phyloP scores from a whole-genome alignment of 106 monocot genomes.

The Alisma plantagoaquatica region DNA sequence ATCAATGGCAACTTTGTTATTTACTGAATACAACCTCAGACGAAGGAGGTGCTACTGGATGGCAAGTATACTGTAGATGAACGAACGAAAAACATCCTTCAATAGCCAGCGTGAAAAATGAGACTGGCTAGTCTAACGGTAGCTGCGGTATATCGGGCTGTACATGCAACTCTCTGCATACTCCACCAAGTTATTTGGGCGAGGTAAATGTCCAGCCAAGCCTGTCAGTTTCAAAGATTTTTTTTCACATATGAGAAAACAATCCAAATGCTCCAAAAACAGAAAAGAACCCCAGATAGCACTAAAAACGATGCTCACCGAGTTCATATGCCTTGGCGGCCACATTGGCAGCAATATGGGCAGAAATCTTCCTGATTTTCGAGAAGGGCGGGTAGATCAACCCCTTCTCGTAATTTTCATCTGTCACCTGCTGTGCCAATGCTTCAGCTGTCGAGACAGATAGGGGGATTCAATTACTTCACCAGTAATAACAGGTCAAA shows the following conservation, averaged over 20 bases:
- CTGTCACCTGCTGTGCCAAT: conserved; percentile 55
- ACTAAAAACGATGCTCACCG: too few relatives aligned
- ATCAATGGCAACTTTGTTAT: not conserved
- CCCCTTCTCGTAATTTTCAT: conserved; percentile 64
- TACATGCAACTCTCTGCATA: conserved; percentile 97
- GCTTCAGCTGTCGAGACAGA: conserved; percentile 97
- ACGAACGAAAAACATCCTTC: too few relatives aligned
- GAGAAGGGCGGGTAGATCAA: conserved; percentile 85
- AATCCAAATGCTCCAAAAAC: too few relatives aligned
- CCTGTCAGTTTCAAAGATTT: too few relatives aligned
- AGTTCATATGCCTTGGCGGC: conserved; percentile 96
- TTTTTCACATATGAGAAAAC: too few relatives aligned
- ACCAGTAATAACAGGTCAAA: too few relatives aligned
- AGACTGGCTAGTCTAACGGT: conserved; percentile 35
- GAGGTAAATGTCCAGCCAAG: conserved; percentile 59
- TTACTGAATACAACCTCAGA: not conserved
- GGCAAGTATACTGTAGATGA: too few relatives aligned
- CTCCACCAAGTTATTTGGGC: conserved; percentile 56
- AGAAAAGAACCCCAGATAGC: too few relatives aligned
- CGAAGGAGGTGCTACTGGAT: not conserved
- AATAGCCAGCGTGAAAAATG: too few relatives aligned
- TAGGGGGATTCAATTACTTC: too few relatives aligned
- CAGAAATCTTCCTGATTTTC: conserved; percentile 89
- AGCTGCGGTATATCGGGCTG: conserved; percentile 66
- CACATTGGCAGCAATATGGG: conserved; percentile 80